These are phyloP conservation scores for Euphorbia tirucalli DNA, from an alignment of 345 rosid species.

Conservation along the genomic window DNA sequence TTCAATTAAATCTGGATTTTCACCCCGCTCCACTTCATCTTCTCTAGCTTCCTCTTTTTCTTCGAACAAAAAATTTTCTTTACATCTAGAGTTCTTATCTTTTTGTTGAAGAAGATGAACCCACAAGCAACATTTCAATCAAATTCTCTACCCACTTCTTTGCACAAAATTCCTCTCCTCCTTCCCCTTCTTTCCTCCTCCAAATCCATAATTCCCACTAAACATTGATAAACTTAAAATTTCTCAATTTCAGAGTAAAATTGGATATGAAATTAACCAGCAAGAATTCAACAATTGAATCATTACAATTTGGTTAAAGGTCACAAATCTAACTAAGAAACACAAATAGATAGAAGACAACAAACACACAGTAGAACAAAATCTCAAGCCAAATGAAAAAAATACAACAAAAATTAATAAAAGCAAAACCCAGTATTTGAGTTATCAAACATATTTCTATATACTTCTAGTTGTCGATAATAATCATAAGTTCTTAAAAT, in stretches of 20 bases:
- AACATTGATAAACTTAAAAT: not conserved
- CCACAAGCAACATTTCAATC: no score
- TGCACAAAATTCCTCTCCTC: not conserved
- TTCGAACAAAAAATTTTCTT: no score
- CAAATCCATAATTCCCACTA: not conserved
- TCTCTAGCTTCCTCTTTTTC: no score
- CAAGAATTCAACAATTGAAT: no score
- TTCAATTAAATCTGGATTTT: no score
- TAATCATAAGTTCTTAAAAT: not conserved
- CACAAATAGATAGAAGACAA: slow-evolving; percentile 6
- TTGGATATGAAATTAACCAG: not conserved
- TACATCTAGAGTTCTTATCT: no score
- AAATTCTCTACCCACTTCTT: not conserved
- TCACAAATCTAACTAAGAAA: slow-evolving; percentile 8
- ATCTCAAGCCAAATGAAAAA: slow-evolving; percentile 7
- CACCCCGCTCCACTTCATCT: no score
- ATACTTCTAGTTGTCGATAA: no score
- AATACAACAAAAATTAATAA: not conserved
- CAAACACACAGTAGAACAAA: not conserved
- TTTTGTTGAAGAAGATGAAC: no score
- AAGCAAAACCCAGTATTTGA: slow-evolving; percentile 2
- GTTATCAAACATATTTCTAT: slow-evolving; percentile 12
- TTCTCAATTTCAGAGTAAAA: no score
- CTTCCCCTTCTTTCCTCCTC: not conserved
- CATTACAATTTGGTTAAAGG: no score